Evolutionary conservation across 192 early-diverging fungal species (phyloP).

Genomic region (Linnemannia exigua): DNA sequence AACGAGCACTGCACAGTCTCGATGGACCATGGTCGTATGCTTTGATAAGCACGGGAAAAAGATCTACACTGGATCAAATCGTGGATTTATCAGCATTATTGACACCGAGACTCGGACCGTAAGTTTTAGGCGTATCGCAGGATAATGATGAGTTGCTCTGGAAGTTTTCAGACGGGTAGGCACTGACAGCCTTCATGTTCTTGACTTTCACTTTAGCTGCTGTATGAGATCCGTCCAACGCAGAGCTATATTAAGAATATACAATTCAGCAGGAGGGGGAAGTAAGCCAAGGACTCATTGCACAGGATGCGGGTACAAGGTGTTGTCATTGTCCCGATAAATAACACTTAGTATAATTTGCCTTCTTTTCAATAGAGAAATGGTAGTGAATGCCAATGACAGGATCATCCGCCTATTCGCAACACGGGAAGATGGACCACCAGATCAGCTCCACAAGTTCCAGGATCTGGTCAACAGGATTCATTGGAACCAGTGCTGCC

Average conservation of each 20-base stretch:
- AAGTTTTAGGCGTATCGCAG: background rate
- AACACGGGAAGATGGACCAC: slow-evolving; percentile 59
- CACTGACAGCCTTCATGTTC: background rate
- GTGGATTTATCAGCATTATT: slow-evolving; percentile 75
- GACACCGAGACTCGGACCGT: slow-evolving; percentile 69
- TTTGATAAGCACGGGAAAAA: slow-evolving; percentile 62
- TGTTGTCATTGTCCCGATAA: background rate
- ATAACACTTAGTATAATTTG: background rate
- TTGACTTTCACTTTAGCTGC: slow-evolving; percentile 14
- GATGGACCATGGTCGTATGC: slow-evolving; percentile 43
- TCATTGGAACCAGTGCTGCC: slow-evolving; percentile 91
- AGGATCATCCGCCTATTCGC: slow-evolving; percentile 82
- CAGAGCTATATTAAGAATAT: slow-evolving; percentile 71
- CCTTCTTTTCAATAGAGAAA: slow-evolving; percentile 63
- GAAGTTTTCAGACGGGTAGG: background rate
- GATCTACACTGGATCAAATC: slow-evolving; percentile 76
- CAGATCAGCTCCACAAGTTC: slow-evolving; percentile 78
- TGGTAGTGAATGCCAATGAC: slow-evolving; percentile 86
- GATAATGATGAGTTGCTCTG: background rate
- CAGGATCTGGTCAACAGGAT: slow-evolving; percentile 91
- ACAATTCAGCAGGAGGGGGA: slow-evolving; percentile 75
- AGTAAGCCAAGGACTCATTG: slow-evolving; percentile 59
- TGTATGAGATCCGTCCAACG: slow-evolving; percentile 52
- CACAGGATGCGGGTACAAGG: background rate
- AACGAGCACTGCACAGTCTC: slow-evolving; percentile 12